Evolutionary conservation across 2,329 filamentous ascomycete genomes (phyloP), one percentile per base, ranked within the genome.

Genomic region (Aspergillus uvarum): DNA sequence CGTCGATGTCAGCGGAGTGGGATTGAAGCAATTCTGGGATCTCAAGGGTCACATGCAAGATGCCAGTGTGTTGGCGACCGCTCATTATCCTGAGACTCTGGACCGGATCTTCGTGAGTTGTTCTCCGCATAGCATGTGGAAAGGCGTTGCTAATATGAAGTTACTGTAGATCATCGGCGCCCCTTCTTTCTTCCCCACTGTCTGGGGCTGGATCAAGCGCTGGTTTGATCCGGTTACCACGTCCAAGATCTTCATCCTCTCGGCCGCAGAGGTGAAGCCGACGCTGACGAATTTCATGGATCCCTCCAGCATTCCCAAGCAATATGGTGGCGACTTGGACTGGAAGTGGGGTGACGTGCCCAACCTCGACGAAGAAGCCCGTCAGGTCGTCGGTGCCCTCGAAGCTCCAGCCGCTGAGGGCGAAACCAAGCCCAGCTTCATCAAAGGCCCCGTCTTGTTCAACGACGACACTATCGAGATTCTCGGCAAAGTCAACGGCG

Each of bases 221-320:
- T 96, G 93, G 92, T 96, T 96, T 71, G 90, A 93, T 78, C 93
- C 93, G 6, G 92, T 92, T 63, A 97, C 94, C 35, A 91, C 92
- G 3, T 95, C 91, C 70, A 98, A 98, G 80, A 97, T 98, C 74
- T 96, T 96, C 76, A 95, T 98, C 68, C 85, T 98, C 57, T 83
- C 83, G 51, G 81, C 86, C 8, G 73, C 85, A 58, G 91, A 96
- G 76, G 89, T 96, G 56, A 85, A 88, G 67, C 80, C 88, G 16
- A 94, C 91, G 1, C 85, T 98, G 26, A 85, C 88, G 65, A 82
- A 86, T 57, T 97, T 94, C 77, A 92, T 98, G 73, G 89, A 96
- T 56, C 82, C 85, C 0, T 82, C 85, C 56, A 91, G 94, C 76
- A 93, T 98, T 63, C 94, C 94, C 19, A 92, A 91, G 74, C 87